A percentile compares a stretch with the other conserved stretches of the same genome.
Conservation (phyloP, 495 filamentous ascomycete genomes). For the Haplographium delicatum region DNA sequence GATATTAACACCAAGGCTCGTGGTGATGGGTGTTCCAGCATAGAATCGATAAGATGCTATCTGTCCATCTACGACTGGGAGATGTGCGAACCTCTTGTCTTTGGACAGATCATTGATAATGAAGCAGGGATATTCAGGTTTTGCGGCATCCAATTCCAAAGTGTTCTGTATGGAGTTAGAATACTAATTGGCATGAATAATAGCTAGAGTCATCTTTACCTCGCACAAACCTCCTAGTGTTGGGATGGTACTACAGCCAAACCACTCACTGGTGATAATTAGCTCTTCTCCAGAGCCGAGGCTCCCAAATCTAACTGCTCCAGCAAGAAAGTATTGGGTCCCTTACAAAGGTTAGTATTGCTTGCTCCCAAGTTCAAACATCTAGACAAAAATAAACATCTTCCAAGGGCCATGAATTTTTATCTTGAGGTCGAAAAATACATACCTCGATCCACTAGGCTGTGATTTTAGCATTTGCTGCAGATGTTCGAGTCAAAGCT, state of each 20-base stretch:
- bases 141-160: constrained; percentile 3
- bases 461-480: not conserved
- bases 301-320: not conserved
- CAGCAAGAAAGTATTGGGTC: constrained; percentile 24
- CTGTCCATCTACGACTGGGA: constrained; percentile 36
- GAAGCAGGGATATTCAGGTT: constrained; percentile 17
- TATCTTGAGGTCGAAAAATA: not conserved
- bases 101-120: constrained; percentile 37
- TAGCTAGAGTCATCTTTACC: constrained; percentile 2
- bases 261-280: constrained; percentile 11
- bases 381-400: not conserved
- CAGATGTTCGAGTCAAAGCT: not conserved
- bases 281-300: not conserved
- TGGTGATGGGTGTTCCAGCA: constrained; percentile 62
- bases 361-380: not conserved
- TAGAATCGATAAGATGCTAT: constrained; percentile 48
- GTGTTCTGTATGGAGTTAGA: constrained; percentile 6
- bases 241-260: constrained; percentile 13
- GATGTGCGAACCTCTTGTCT: constrained; percentile 42
- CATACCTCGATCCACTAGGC: constrained; percentile 8
- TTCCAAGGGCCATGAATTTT: not conserved
- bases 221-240: constrained; percentile 21
- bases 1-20: constrained; percentile 61
- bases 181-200: not conserved
- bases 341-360: not conserved